Base-by-base conservation (phyloP, 1,284 basidiomycete species). In the Trichosporon faecale region DNA sequence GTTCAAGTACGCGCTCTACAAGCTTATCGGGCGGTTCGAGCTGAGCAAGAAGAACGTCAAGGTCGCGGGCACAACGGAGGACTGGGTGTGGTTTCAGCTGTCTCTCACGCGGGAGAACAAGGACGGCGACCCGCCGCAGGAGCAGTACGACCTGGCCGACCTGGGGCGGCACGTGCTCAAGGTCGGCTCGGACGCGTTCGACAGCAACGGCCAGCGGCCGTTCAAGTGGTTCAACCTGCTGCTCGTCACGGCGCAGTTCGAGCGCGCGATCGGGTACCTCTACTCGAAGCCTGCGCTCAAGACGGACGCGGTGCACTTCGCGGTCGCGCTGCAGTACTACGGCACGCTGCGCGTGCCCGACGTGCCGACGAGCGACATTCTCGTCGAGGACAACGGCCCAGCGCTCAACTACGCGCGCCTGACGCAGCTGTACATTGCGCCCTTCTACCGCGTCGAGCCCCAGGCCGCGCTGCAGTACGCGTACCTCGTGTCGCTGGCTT, bases 71-170 rank as follows among this genome's bases (percentile, higher is more conserved):
- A 96, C 93, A 7, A 96, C 94, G 3, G 96, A 98, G 80, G 96
- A 98, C 83, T 99, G 97, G 96, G 86, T 98, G 44, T 99, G 96
- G 96, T 89, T 97, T 85, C 96, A 99, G 85, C 88, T 99, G 21
- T 88, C 89, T 18, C 91, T 98, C 35, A 84, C 86, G 14, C 78
- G 85, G 60, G 87, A 88, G 75, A 78, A 78, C 65, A 91, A 91
- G 74, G 91, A 91, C 75, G 90, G 91, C 44, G 89, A 90, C 71
- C 89, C 79, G 5, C 80, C 81, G 14, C 77, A 80, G 63, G 86
- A 87, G 68, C 80, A 81, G 66, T 87, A 91, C 68, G 93, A 93
- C 18, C 86, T 98, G 31, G 87, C 90, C 35, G 91, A 91, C 40
- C 86, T 99, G 2, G 89, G 90, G 0, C 89, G 91, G 67, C 90